These are phyloP conservation scores for Cokeromyces recurvatus DNA, from an alignment of 371 early-diverging fungal species.

Conservation along the genomic window DNA sequence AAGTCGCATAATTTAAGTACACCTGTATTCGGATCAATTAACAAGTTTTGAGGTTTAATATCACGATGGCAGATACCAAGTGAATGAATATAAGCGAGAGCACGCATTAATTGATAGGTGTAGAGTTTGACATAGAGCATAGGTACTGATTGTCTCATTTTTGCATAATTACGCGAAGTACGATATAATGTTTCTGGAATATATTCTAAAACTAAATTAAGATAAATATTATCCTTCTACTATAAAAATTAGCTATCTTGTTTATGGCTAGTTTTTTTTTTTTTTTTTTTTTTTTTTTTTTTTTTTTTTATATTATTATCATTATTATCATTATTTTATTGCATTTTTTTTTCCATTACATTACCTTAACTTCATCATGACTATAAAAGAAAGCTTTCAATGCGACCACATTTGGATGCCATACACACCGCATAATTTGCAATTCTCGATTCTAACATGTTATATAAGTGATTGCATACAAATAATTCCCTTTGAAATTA, in stretches of 20 bases:
- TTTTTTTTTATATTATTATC: neutral
- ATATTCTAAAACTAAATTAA: slow-evolving; percentile 83
- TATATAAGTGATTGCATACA: neutral
- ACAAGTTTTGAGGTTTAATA: slow-evolving; percentile 98
- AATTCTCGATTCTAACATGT: slow-evolving; percentile 78
- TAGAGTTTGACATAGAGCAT: slow-evolving; percentile 90
- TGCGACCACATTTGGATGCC: slow-evolving; percentile 81
- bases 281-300: neutral
- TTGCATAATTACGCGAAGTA: slow-evolving; percentile 77
- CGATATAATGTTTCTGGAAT: slow-evolving; percentile 88
- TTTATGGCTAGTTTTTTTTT: neutral
- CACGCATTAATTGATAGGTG: slow-evolving; percentile 95
- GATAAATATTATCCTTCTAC: slow-evolving; percentile 77
- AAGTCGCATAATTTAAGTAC: slow-evolving; percentile 98
- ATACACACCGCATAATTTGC: slow-evolving; percentile 83
- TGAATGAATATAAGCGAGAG: slow-evolving; percentile 94
- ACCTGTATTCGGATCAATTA: slow-evolving; percentile 87
- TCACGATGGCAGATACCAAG: slow-evolving; percentile 91
- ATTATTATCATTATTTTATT: too few species aligned
- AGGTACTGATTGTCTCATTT: slow-evolving; percentile 91
- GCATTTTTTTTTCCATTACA: too few species aligned
- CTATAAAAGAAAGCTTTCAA: slow-evolving; percentile 82
- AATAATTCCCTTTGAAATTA: slow-evolving; percentile 10
- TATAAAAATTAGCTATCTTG: neutral
- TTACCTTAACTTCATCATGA: slow-evolving; percentile 56